Base-by-base conservation (phyloP, 2,329 filamentous ascomycete genomes). In the Conoideocrella luteorostrata region DNA sequence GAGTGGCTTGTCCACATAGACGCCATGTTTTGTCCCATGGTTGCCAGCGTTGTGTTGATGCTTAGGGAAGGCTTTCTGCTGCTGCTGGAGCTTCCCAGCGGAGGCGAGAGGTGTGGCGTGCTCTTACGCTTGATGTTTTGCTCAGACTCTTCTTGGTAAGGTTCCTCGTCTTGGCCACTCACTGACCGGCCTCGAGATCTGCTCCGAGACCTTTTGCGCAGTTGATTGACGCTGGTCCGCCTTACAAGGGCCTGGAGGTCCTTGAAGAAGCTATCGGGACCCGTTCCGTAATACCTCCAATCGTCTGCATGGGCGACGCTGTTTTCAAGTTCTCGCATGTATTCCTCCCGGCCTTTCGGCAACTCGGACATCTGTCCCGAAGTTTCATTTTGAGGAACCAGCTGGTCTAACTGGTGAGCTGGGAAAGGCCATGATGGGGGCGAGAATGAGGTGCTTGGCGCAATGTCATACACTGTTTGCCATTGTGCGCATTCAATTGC, bases 21-120 rank as follows among this genome's bases (percentile, higher is more conserved):
- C 17, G 76, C 76, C 28, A 75, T 68, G 35, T 69, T 69, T 26
- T 68, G 72, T 4, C 70, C 74, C 67, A 82, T 77, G 18, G 70
- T 72, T 6, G 74, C 64, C 33, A 83, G 59, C 2, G 77, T 74
- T 0, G 75, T 80, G 52, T 80, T 81, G 50, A 83, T 71, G 53
- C 71, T 80, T 3, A 77, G 76, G 2, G 69, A 66, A 23, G 61
- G 61, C 47, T 73, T 72, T 60, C 75, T 75, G 37, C 66, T 62
- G 69, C 72, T 76, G 50, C 74, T 78, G 12, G 67, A 60, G 15
- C 70, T 70, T 24, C 73, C 71, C n/a, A 64, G 58, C 2, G 73
- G 72, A 2, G 74, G 75, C 2, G 69, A 70, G 24, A 80, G 68
- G 43, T 61, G 63, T 21, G 64, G 56, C 6, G 62, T 47, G 46